Evolutionary conservation across 805 yeast genomes (phyloP).

Genomic region (Blastobotrys peoriensis): DNA sequence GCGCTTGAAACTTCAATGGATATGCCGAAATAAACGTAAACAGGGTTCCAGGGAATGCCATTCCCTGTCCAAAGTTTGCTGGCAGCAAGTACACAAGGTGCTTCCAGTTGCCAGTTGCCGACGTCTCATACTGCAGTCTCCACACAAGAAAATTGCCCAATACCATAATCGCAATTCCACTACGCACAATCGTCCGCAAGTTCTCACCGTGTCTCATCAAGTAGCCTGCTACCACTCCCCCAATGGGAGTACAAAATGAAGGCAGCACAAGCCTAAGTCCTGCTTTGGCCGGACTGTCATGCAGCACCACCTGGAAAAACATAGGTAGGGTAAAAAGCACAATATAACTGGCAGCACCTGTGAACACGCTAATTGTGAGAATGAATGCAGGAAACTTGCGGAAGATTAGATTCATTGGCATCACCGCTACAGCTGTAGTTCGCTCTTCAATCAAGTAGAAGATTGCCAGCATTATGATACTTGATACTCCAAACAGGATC

Average conservation of each 20-base stretch:
- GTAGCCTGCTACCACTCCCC: conserved; percentile 11
- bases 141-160: conserved; percentile 8
- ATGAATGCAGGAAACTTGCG: conserved; percentile 2
- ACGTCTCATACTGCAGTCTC: neutral
- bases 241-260: conserved; percentile 10
- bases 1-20: conserved; percentile 9
- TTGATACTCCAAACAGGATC: conserved; percentile 4
- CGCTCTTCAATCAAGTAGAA: conserved; percentile 7
- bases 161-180: conserved; percentile 4
- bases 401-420: conserved; percentile 8
- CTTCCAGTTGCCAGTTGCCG: conserved; percentile 6
- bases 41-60: conserved; percentile 9
- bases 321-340: conserved; percentile 11
- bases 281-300: conserved; percentile 11
- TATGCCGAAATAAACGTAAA: conserved; percentile 11
- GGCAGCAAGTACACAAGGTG: conserved; percentile 7
- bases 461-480: conserved; percentile 4
- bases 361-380: conserved; percentile 5
- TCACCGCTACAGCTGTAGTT: conserved; percentile 8
- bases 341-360: conserved; percentile 12
- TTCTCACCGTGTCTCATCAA: conserved; percentile 6
- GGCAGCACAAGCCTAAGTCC: conserved; percentile 12
- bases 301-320: conserved; percentile 13
- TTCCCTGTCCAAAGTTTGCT: conserved; percentile 11
- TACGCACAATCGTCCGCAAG: conserved; percentile 5